Percentiles rank a stretch among this genome's conserved stretches.
Evolutionary conservation across 768 basidiomycete genomes (phyloP).

Genomic region (Infundibulicybe gibba): DNA sequence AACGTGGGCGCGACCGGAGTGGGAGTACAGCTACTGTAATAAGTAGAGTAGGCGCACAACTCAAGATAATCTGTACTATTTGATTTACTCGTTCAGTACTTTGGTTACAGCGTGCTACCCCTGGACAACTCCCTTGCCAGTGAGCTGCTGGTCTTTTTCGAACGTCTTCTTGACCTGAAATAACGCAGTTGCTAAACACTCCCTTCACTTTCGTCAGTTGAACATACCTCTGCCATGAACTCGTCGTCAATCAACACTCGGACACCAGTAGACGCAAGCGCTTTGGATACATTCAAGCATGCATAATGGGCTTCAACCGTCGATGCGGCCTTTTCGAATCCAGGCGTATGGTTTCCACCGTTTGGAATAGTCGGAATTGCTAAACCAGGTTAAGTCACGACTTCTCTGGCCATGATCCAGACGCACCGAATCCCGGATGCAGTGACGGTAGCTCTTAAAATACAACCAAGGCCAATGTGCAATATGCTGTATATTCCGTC

Average conservation of each 20-base stretch:
- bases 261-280: slow-evolving; percentile 66
- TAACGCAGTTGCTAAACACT: background rate
- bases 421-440: slow-evolving; percentile 68
- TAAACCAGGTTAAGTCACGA: slow-evolving; percentile 16
- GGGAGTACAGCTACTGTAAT: slow-evolving; percentile 37
- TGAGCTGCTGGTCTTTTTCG: slow-evolving; percentile 36
- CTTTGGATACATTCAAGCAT: slow-evolving; percentile 64
- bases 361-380: slow-evolving; percentile 71
- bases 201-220: slow-evolving; percentile 3
- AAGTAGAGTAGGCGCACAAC: no score
- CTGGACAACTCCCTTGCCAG: slow-evolving; percentile 10
- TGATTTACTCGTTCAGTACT: no score
- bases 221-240: slow-evolving; percentile 54
- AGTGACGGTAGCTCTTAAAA: slow-evolving; percentile 55
- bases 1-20: slow-evolving; percentile 47
- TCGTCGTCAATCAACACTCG: slow-evolving; percentile 64
- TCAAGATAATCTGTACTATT: no score
- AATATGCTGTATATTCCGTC: background rate
- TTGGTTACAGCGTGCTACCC: background rate
- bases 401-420: background rate
- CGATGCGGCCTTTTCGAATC: slow-evolving; percentile 61
- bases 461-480: no score
- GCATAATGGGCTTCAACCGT: slow-evolving; percentile 61
- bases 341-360: slow-evolving; percentile 78
- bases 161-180: slow-evolving; percentile 46